Percentiles rank a stretch among this genome's conserved stretches.
Evolutionary conservation across 139 green algal species (phyloP).

Genomic region (Chlamydomonas schloesseri): DNA sequence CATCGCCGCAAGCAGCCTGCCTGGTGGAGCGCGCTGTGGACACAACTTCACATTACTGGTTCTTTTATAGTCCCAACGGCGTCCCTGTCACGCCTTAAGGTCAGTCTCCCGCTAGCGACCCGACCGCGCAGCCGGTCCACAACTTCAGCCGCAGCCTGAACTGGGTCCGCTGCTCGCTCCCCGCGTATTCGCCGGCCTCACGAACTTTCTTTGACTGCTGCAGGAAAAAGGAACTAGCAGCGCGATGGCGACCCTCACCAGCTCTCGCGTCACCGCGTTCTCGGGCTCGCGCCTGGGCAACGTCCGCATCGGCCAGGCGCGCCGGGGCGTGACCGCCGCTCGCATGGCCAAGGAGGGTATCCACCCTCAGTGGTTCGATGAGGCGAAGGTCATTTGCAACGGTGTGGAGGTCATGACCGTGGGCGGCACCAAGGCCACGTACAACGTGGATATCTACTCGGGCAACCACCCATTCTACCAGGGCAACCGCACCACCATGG

Average conservation of each 20-base stretch:
- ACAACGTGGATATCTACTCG: slow-evolving; percentile 97
- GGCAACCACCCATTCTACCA: slow-evolving; percentile 98
- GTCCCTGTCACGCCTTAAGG: too few species aligned
- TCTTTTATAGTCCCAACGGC: too few species aligned
- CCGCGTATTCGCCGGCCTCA: neutral
- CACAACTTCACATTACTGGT: too few species aligned
- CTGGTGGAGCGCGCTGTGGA: too few species aligned
- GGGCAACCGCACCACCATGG: slow-evolving; percentile 70
- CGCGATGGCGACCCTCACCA: slow-evolving; percentile 18
- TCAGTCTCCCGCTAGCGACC: too few species aligned
- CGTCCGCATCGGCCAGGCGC: slow-evolving; percentile 1
- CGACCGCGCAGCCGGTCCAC: neutral
- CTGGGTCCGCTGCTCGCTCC: neutral
- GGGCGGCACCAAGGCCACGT: slow-evolving; percentile 86
- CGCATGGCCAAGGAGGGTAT: slow-evolving; percentile 79
- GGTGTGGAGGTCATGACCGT: slow-evolving; percentile 95
- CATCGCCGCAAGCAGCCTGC: too few species aligned
- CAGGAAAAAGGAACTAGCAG: neutral
- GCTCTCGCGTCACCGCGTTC: slow-evolving; percentile 24
- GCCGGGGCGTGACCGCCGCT: slow-evolving; percentile 55
- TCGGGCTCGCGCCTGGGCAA: slow-evolving; percentile 1
- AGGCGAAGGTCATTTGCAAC: slow-evolving; percentile 92
- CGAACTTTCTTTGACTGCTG: neutral
- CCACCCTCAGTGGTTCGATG: slow-evolving; percentile 77
- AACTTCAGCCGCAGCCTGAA: neutral